Percentiles rank a stretch among this genome's conserved stretches.
Evolutionary conservation across 176 grass and related monocot species (phyloP).

Genomic region (Aechmea fasciata): DNA sequence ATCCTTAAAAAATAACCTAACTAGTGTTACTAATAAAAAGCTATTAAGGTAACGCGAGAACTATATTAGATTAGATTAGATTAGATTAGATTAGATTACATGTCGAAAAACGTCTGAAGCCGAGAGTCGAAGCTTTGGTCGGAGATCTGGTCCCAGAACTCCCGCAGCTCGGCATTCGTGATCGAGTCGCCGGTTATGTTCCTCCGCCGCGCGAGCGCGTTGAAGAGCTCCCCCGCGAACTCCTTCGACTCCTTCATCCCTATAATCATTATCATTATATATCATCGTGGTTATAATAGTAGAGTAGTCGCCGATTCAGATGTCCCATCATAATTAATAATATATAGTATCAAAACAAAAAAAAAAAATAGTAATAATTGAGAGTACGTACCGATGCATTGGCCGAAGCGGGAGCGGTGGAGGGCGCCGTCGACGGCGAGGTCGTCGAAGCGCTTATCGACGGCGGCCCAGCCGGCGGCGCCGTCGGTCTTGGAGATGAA

Average conservation of each 20-base stretch:
- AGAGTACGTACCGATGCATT: constrained; percentile 96
- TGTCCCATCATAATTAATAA: neutral
- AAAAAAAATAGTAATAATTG: no score
- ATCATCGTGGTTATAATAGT: neutral
- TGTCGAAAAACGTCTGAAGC: constrained; percentile 98
- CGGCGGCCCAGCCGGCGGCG: constrained; percentile 36
- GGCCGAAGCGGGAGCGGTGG: constrained; percentile 60
- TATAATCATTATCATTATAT: neutral
- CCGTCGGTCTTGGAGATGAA: constrained; percentile 78
- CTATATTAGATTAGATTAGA: neutral
- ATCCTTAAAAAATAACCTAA: neutral
- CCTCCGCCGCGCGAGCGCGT: constrained; percentile 63
- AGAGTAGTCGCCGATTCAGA: neutral
- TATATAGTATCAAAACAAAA: neutral
- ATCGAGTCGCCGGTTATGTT: constrained; percentile 64
- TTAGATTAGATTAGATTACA: constrained; percentile 26
- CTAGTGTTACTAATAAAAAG: neutral
- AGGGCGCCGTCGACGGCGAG: constrained; percentile 52
- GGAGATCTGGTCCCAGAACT: constrained; percentile 93
- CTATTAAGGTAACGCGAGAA: neutral
- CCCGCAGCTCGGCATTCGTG: constrained; percentile 75
- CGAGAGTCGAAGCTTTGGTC: constrained; percentile 91
- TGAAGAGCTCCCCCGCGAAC: constrained; percentile 80
- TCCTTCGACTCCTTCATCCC: constrained; percentile 66
- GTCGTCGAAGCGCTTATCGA: constrained; percentile 63